phyloP scores from a whole-genome alignment of 2,329 filamentous ascomycete genomes.

The Boeremia exigua region DNA sequence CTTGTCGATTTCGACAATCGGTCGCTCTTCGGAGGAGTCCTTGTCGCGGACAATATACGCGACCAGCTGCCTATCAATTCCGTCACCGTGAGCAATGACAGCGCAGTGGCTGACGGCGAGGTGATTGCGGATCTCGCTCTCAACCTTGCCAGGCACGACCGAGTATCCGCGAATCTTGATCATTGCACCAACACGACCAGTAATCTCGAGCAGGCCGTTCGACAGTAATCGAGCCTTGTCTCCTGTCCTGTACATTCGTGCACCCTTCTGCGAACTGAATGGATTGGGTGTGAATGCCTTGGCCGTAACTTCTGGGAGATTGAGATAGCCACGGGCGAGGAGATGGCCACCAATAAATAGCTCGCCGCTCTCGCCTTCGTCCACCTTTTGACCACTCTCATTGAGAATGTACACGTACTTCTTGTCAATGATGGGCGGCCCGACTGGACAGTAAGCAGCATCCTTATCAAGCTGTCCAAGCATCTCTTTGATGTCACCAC shows the following conservation, averaged over 20 bases:
- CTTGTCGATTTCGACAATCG: conserved; percentile 69
- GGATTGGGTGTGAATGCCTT: conserved; percentile 72
- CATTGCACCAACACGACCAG: conserved; percentile 77
- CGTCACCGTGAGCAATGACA: conserved; percentile 76
- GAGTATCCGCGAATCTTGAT: conserved; percentile 83
- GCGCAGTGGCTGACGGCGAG: conserved; percentile 75
- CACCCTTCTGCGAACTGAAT: conserved; percentile 64
- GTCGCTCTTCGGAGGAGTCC: conserved; percentile 63
- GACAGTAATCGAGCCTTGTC: conserved; percentile 72
- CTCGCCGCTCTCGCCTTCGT: conserved; percentile 69
- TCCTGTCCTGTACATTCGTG: conserved; percentile 77
- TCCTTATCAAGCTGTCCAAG: conserved; percentile 62
- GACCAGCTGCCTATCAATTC: conserved; percentile 75
- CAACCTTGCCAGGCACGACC: conserved; percentile 77
- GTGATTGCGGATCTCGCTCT: conserved; percentile 72
- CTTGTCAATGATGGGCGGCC: conserved; percentile 68
- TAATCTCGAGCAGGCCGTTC: conserved; percentile 75
- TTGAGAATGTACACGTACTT: conserved; percentile 75
- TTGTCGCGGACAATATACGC: conserved; percentile 77
- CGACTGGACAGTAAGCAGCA: conserved; percentile 74
- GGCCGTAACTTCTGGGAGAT: conserved; percentile 77
- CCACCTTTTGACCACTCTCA: conserved; percentile 69
- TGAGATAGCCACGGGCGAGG: conserved; percentile 75
- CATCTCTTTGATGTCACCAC: conserved; percentile 74
- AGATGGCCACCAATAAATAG: conserved; percentile 77